phyloP scores from a whole-genome alignment of 768 basidiomycete genomes.

The Kwoniella pini region DNA sequence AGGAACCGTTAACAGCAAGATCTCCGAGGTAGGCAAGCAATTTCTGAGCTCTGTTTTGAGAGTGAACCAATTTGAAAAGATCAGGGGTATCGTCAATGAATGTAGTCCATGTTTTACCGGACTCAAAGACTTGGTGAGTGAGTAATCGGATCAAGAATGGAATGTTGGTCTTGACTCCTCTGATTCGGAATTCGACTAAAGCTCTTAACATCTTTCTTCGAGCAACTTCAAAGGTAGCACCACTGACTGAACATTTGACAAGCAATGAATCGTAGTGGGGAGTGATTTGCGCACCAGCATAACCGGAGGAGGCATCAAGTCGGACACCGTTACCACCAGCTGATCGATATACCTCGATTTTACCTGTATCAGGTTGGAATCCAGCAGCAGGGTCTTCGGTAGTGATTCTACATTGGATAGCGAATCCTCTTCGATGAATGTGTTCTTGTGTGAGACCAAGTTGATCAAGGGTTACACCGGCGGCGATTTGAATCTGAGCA shows the following conservation, averaged over 20 bases:
- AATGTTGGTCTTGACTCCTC: constrained; percentile 99
- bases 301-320: constrained; percentile 93
- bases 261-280: constrained; percentile 98
- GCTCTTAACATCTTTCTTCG: constrained; percentile 99
- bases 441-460: constrained; percentile 94
- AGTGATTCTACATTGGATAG: constrained; percentile 97
- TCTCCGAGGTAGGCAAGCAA: constrained; percentile 95
- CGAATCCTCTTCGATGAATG: constrained; percentile 92
- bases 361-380: constrained; percentile 98
- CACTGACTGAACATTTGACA: constrained; percentile 92
- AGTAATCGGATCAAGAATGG: constrained; percentile 98
- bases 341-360: constrained; percentile 98
- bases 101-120: constrained; percentile 98
- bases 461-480: constrained; percentile 90
- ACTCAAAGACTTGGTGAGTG: constrained; percentile 93
- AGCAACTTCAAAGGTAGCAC: constrained; percentile 97
- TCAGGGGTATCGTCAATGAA: constrained; percentile 99
- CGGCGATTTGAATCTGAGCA: constrained; percentile 99
- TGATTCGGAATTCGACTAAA: constrained; percentile 99
- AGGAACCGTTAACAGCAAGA: constrained; percentile 94
- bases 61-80: constrained; percentile 96
- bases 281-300: constrained; percentile 98
- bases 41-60: constrained; percentile 98
- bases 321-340: constrained; percentile 98
- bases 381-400: constrained; percentile 89